A percentile compares a stretch with the other conserved stretches of the same genome.
Conservation (phyloP, 2,329 filamentous ascomycete species). For the Nigrospora oryzae region DNA sequence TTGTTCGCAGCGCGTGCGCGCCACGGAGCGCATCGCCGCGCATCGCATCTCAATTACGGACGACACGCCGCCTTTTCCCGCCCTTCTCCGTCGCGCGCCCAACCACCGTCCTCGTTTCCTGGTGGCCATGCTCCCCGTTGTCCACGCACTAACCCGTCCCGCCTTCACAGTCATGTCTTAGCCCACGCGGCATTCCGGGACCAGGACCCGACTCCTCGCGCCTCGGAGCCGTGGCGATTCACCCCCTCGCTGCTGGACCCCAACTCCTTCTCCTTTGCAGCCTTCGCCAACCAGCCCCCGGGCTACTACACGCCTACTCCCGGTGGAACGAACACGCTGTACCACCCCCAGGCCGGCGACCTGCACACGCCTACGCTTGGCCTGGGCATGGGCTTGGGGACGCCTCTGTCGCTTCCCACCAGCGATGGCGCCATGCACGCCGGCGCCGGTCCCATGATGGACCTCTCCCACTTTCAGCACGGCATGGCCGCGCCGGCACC, state of each 20-base stretch:
- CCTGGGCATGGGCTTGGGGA: constrained; percentile 68
- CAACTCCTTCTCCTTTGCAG: constrained; percentile 71
- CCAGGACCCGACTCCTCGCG: constrained; percentile 75
- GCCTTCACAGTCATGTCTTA: constrained; percentile 19
- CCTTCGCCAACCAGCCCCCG: constrained; percentile 70
- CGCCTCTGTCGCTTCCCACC: constrained; percentile 71
- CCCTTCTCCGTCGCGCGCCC: too few species aligned
- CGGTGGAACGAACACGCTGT: constrained; percentile 70
- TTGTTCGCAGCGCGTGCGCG: too few species aligned
- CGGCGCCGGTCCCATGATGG: constrained; percentile 44
- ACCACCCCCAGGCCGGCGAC: constrained; percentile 77
- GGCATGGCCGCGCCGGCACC: constrained; percentile 33
- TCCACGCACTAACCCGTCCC: too few species aligned
- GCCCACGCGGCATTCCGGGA: constrained; percentile 47
- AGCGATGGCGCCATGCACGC: constrained; percentile 57
- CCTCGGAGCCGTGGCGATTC: constrained; percentile 76
- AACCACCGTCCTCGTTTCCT: too few species aligned
- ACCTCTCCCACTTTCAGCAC: constrained; percentile 59
- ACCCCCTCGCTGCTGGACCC: constrained; percentile 85
- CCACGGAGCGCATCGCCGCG: too few species aligned
- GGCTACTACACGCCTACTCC: constrained; percentile 87
- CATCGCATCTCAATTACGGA: too few species aligned
- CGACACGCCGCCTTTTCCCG: too few species aligned
- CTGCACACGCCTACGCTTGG: constrained; percentile 74
- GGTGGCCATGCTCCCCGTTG: too few species aligned